A percentile compares a stretch with the other conserved stretches of the same genome.
These are phyloP conservation scores for Carex myosuroides DNA, from an alignment of 176 grass and related monocot genomes.

Conservation along the genomic window DNA sequence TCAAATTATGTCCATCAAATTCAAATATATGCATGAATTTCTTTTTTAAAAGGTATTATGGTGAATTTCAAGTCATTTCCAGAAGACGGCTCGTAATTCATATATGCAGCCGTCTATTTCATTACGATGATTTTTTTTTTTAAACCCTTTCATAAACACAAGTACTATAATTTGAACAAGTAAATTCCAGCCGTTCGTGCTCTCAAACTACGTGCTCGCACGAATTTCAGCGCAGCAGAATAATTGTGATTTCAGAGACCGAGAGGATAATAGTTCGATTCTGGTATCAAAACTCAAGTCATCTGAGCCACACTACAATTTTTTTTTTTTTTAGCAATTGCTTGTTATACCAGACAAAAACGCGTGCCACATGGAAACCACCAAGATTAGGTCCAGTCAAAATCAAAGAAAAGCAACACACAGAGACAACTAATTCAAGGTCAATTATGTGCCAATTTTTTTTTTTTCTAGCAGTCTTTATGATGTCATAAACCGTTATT, in stretches of 20 bases:
- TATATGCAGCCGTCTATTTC: background rate
- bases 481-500: background rate
- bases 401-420: background rate
- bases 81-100: no score
- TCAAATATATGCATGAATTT: no score
- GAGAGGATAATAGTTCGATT: background rate
- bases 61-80: no score
- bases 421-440: background rate
- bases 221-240: background rate
- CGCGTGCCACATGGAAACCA: background rate
- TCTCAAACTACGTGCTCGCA: background rate
- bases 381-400: background rate
- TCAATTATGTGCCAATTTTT: background rate
- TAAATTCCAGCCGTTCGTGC: background rate
- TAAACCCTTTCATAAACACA: background rate
- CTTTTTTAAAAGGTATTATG: no score
- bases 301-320: no score
- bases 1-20: no score
- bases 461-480: background rate
- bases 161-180: background rate
- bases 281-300: background rate
- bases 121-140: background rate
- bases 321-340: background rate
- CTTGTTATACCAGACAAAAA: background rate
- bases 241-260: background rate